Evolutionary conservation across 2,329 filamentous ascomycete genomes (phyloP), one percentile per base, ranked within the genome.

Genomic region (Aspergillus viridinutans): DNA sequence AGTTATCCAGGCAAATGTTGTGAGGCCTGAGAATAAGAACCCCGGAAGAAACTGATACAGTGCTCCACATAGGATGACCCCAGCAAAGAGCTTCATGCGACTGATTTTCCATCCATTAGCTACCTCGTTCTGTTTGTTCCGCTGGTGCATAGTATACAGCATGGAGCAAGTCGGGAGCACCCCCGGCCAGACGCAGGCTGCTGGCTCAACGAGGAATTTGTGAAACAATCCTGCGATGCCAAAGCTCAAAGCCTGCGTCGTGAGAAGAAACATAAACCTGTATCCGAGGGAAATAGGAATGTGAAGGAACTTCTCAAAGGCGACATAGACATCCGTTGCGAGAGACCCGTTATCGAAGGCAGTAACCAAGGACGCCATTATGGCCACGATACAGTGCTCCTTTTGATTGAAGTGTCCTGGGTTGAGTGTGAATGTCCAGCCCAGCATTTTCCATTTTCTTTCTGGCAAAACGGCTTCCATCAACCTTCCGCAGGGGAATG

Each of bases 161-260:
- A 21, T 62, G 59, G 56, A 79, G 49, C 54, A 51, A 78, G 58
- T 66, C 67, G 57, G 78, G 2, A 83, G 66, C 0, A 76, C 74
- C 1, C 74, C 72, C 0, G 80, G 81, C 82, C 82, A 84, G 2
- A 84, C 86, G 80, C 89, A 86, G 14, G 85, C 81, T 0, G 84
- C 83, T 3, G 72, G 72, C 28, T 64, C 61, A 0, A 74, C 71
- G 3, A 88, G 71, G 58, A 86, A 85, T 58, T 81, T 81, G 47
- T 85, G 80, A 75, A 87, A 80, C 60, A 87, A 79, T 1, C 85
- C 85, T 0, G 85, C 85, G 53, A 88, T 85, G 0, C 86, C 85
- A 62, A 87, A 87, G 0, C 85, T 83, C 12, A 87, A 77, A n/a
- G 83, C 85, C 65, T 87, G 86, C 2, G 85, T 85, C 3, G 84